Conservation (phyloP, 129 eudicot genomes). For the carrot (Daucus carota) region DNA sequence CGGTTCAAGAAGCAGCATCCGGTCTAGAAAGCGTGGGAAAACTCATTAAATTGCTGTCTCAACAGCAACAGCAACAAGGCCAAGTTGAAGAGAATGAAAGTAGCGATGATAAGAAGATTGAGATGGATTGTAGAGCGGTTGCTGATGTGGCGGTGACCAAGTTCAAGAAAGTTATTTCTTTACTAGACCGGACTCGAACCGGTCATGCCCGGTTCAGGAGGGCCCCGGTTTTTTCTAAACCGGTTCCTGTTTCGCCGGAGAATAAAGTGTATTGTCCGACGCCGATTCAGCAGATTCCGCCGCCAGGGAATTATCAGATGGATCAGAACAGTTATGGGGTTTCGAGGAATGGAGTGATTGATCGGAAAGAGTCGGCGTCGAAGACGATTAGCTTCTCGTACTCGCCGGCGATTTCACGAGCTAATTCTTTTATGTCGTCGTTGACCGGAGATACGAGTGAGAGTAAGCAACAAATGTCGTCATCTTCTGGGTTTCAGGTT, state of each 20-base stretch:
- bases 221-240: conserved; percentile 36
- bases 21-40: conserved; percentile 75
- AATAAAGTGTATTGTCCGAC: conserved; percentile 61
- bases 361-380: conserved; percentile 32
- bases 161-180: conserved; percentile 64
- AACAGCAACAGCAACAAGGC: conserved; percentile 11
- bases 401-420: conserved; percentile 51
- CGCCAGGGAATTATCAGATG: conserved; percentile 18
- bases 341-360: conserved; percentile 15
- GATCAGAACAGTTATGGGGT: background rate
- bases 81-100: background rate
- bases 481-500: conserved; percentile 47
- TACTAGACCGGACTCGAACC: conserved; percentile 49
- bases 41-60: conserved; percentile 49
- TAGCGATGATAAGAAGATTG: background rate
- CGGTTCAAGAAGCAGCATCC: conserved; percentile 67
- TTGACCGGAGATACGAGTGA: conserved; percentile 39
- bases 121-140: conserved; percentile 40
- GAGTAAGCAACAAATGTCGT: conserved; percentile 18
- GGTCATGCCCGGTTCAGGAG: conserved; percentile 96
- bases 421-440: conserved; percentile 53
- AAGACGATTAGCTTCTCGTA: conserved; percentile 62
- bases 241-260: conserved; percentile 8
- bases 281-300: conserved; percentile 71
- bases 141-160: conserved; percentile 64